phyloP scores from a whole-genome alignment of 169 alveolate species.

The Sarcocystis neurona region DNA sequence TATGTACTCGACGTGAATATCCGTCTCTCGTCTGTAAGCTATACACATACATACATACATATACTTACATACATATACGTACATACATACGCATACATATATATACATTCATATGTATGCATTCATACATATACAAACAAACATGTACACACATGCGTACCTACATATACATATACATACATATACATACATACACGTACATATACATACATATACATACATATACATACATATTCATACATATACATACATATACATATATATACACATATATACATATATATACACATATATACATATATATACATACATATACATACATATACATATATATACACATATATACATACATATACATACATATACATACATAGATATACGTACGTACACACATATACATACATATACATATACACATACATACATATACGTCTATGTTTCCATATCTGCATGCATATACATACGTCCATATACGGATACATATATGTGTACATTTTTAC shows the following conservation, averaged over 20 bases:
- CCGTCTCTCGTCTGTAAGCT: background rate
- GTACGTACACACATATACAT: background rate
- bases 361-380: background rate
- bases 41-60: background rate
- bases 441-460: background rate
- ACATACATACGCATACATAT: background rate
- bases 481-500: constrained; percentile 4
- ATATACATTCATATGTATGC: background rate
- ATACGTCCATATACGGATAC: background rate
- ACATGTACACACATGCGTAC: background rate
- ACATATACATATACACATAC: background rate
- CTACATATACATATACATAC: background rate
- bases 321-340: background rate
- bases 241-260: background rate
- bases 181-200: background rate
- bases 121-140: background rate
- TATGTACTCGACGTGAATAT: background rate
- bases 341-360: background rate
- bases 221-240: background rate
- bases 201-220: background rate
- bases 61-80: background rate
- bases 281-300: background rate
- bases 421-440: background rate
- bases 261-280: too few relatives aligned
- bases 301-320: background rate